Conservation (phyloP, 148 eudicot genomes). For the Arbutus unedo region DNA sequence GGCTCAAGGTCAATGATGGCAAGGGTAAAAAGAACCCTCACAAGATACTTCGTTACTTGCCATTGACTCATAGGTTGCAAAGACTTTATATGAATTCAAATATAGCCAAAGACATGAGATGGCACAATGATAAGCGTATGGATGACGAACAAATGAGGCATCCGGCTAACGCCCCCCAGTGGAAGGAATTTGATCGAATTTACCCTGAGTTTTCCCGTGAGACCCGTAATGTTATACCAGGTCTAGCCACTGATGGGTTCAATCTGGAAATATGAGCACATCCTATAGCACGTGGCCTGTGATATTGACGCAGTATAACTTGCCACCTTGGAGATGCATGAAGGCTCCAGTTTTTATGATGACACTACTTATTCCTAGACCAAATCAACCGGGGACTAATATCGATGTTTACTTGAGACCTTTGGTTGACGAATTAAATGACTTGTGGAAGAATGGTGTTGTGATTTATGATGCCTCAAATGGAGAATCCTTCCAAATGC, state of each 20-base stretch:
- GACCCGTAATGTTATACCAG: neutral
- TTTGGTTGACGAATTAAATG: neutral
- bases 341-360: slow-evolving; percentile 17
- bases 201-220: neutral
- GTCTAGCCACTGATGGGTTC: too few species aligned
- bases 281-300: too few species aligned
- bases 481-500: too few species aligned
- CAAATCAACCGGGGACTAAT: neutral
- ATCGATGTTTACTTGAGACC: neutral
- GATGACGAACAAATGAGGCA: neutral
- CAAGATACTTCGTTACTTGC: neutral
- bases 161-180: neutral
- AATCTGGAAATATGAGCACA: too few species aligned
- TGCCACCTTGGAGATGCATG: slow-evolving; percentile 22
- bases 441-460: neutral
- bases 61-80: neutral
- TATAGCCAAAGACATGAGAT: too few species aligned
- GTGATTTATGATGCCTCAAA: too few species aligned
- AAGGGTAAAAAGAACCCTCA: neutral
- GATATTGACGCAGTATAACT: neutral
- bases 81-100: too few species aligned
- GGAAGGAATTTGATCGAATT: slow-evolving; percentile 1
- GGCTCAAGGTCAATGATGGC: neutral
- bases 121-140: neutral
- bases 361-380: slow-evolving; percentile 4